Evolutionary conservation across 1,139 yeast species (phyloP).

Genomic region (Geotrichum candidum): DNA sequence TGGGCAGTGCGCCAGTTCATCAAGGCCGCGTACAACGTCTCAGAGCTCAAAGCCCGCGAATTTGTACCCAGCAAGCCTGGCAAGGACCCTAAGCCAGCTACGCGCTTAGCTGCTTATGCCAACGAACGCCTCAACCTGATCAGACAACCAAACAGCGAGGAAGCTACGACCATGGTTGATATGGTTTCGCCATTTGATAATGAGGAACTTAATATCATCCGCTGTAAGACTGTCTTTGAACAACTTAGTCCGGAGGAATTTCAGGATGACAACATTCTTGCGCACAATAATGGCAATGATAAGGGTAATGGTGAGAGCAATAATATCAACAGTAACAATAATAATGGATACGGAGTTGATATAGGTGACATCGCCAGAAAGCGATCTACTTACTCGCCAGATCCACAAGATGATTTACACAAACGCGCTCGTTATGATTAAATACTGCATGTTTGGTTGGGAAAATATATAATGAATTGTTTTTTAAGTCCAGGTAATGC

Average conservation of each 20-base stretch:
- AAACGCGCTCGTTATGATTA: not conserved
- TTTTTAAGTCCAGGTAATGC: not conserved
- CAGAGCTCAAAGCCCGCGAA: slow-evolving; percentile 20
- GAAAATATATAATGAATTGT: not conserved
- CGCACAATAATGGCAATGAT: not conserved
- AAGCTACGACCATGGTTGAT: not conserved
- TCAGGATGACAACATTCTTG: slow-evolving; percentile 4
- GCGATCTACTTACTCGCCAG: not conserved
- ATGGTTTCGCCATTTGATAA: slow-evolving; percentile 4
- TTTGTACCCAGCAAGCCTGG: slow-evolving; percentile 18
- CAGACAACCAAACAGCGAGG: not conserved
- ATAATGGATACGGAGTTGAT: not conserved
- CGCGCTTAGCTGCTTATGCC: slow-evolving; percentile 8
- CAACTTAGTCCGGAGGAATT: slow-evolving; percentile 16
- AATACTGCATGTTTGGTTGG: not conserved
- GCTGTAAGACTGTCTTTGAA: slow-evolving; percentile 6
- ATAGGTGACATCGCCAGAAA: not conserved
- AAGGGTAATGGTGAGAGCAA: not conserved
- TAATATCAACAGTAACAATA: not conserved
- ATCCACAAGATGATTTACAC: not conserved
- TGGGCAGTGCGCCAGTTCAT: slow-evolving; percentile 19
- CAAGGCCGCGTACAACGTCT: slow-evolving; percentile 17
- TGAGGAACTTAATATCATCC: slow-evolving; percentile 2
- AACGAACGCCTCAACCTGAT: slow-evolving; percentile 4
- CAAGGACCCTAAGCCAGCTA: slow-evolving; percentile 18